These are phyloP conservation scores for Chionographis japonica DNA, from an alignment of 106 monocot genomes.

Conservation along the genomic window DNA sequence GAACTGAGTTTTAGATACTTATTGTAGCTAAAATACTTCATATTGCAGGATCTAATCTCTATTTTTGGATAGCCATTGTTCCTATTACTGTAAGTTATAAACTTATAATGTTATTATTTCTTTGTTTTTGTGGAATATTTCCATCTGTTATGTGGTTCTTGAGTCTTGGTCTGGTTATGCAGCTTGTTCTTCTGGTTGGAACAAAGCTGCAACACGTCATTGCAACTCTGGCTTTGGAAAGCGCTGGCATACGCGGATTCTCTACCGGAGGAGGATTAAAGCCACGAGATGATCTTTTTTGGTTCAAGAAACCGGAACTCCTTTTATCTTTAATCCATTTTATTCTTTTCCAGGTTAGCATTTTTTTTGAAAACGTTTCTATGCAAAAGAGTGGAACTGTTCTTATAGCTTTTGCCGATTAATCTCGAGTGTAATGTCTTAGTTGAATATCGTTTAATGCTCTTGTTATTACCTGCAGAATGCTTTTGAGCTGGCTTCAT, in stretches of 20 bases:
- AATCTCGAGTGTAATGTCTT: background rate
- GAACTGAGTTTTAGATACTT: background rate
- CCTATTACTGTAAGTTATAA: slow-evolving; percentile 71
- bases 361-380: background rate
- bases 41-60: slow-evolving; percentile 88
- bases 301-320: slow-evolving; percentile 97
- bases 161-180: slow-evolving; percentile 4
- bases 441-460: background rate
- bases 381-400: background rate
- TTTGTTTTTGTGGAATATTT: background rate
- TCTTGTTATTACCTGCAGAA: slow-evolving; percentile 50
- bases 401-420: background rate
- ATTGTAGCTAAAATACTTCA: background rate
- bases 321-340: slow-evolving; percentile 84
- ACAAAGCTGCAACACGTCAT: slow-evolving; percentile 88
- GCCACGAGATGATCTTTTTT: slow-evolving; percentile 90
- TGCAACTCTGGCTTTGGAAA: slow-evolving; percentile 84
- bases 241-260: slow-evolving; percentile 43
- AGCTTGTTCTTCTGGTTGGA: slow-evolving; percentile 94
- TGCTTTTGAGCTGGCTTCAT: slow-evolving; percentile 95
- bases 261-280: slow-evolving; percentile 36
- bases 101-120: background rate
- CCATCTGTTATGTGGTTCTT: background rate
- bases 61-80: slow-evolving; percentile 97
- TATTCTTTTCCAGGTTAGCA: slow-evolving; percentile 86